phyloP scores from a whole-genome alignment of 2,329 filamentous ascomycete species.

The Seiridium cupressi region DNA sequence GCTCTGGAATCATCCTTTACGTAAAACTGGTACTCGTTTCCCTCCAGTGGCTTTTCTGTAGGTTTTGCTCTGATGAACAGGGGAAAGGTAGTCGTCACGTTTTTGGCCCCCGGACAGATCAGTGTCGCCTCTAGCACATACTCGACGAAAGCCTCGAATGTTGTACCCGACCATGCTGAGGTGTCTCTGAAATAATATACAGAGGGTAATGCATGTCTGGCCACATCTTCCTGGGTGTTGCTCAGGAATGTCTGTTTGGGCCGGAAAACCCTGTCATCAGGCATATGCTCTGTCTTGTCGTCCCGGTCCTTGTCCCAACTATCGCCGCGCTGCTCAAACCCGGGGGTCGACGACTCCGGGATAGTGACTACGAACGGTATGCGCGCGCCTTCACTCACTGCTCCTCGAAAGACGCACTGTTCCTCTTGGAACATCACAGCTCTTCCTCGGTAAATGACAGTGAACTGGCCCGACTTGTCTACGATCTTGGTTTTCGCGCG shows the following conservation, averaged over 20 bases:
- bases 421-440: slow-evolving; percentile 5
- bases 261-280: not conserved
- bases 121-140: slow-evolving; percentile 9
- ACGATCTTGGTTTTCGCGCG: slow-evolving; percentile 9
- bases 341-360: slow-evolving; percentile 5
- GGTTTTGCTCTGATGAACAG: slow-evolving; percentile 5
- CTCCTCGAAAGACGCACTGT: slow-evolving; percentile 3
- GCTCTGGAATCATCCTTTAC: not conserved
- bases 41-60: slow-evolving; percentile 2
- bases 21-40: not conserved
- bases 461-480: not conserved
- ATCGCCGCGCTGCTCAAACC: slow-evolving; percentile 6
- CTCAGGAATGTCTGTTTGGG: not conserved
- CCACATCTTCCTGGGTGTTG: slow-evolving; percentile 8
- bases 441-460: slow-evolving; percentile 1
- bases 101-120: not conserved
- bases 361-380: slow-evolving; percentile 8
- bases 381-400: not conserved
- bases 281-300: not conserved
- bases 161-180: not conserved
- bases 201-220: slow-evolving; percentile 4
- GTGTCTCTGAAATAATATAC: slow-evolving; percentile 6
- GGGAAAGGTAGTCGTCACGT: not conserved
- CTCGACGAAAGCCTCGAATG: slow-evolving; percentile 12
- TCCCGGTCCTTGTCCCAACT: not conserved